Evolutionary conservation across 805 yeast genomes (phyloP), one percentile per base, ranked within the genome.

Genomic region (Candida coquimbonensis): DNA sequence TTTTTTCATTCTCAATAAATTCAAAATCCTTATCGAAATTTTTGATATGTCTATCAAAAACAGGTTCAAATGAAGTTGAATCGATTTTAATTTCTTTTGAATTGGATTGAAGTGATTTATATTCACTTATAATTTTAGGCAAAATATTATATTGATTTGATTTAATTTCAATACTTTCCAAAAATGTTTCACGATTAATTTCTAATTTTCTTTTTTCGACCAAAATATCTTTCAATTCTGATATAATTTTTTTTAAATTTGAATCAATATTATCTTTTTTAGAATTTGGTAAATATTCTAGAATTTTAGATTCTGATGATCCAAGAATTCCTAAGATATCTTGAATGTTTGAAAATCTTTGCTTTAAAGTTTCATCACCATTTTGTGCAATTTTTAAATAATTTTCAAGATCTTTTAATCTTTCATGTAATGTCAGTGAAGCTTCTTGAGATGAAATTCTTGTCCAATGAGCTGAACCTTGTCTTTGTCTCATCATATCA

Each of bases 351-450:
- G 59, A 51, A 50, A 78, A 76, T 40, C 75, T 74, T 4, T 63
- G 59, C 7, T 61, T 53, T 0, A 87, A 75, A 3, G 73, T 65
- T 4, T 61, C 61, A 61, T 89, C 96, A 9, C 93, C 85, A 4
- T 65, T 56, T 27, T 65, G 62, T 1, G 95, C 93, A 49, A 78
- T 78, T 1, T 56, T 53, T 16, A 84, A 59, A 54, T 80, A 82
- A 3, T 55, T 59, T 31, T 68, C 69, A 57, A 82, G 66, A 19
- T 72, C 72, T 2, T 58, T 55, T 2, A 81, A 56, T 41, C 73
- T 73, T 4, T 62, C 61, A 39, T 63, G 51, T 5, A 75, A 60
- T 2, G 64, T 68, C 0, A 59, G 51, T 9, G 74, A 73, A 1
- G 79, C 76, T 4, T 61, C 72, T 11, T 57, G 53, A 1, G 89